Evolutionary conservation across 805 yeast genomes (phyloP).

Genomic region (Yamadazyma nakazawae): DNA sequence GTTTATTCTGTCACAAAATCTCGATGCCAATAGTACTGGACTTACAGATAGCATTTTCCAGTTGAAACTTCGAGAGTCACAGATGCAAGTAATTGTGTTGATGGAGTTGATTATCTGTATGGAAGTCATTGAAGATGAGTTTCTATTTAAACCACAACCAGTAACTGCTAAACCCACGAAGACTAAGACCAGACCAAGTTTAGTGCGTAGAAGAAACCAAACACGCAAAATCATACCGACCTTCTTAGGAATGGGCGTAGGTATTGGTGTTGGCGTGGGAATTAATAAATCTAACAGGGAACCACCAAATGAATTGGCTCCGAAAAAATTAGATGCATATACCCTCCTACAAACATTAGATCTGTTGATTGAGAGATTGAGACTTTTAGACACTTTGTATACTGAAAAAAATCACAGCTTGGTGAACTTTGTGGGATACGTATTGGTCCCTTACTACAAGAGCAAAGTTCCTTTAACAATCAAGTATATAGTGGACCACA

Average conservation of each 20-base stretch:
- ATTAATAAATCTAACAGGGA: no score
- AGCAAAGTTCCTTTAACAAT: conserved; percentile 47
- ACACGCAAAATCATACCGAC: conserved; percentile 37
- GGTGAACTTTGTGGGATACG: conserved; percentile 48
- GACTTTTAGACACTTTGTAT: conserved; percentile 49
- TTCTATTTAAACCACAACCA: conserved; percentile 20
- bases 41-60: conserved; percentile 25
- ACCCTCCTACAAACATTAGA: conserved; percentile 30
- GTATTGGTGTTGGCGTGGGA: conserved; percentile 3
- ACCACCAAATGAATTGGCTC: no score
- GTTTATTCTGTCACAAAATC: conserved; percentile 10
- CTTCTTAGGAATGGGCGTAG: conserved; percentile 39
- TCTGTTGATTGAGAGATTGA: conserved; percentile 49
- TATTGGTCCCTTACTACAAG: conserved; percentile 52
- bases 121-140: conserved; percentile 33
- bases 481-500: conserved; percentile 42
- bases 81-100: conserved; percentile 48
- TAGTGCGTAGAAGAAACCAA: conserved; percentile 19
- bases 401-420: conserved; percentile 27
- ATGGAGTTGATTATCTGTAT: conserved; percentile 42
- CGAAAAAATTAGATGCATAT: conserved; percentile 12
- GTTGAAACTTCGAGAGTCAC: conserved; percentile 54
- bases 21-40: background rate
- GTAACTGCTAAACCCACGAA: background rate
- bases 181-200: conserved; percentile 23